Evolutionary conservation across 2,329 filamentous ascomycete genomes (phyloP), one percentile per base, ranked within the genome.

Genomic region (Endocalyx cinctus): DNA sequence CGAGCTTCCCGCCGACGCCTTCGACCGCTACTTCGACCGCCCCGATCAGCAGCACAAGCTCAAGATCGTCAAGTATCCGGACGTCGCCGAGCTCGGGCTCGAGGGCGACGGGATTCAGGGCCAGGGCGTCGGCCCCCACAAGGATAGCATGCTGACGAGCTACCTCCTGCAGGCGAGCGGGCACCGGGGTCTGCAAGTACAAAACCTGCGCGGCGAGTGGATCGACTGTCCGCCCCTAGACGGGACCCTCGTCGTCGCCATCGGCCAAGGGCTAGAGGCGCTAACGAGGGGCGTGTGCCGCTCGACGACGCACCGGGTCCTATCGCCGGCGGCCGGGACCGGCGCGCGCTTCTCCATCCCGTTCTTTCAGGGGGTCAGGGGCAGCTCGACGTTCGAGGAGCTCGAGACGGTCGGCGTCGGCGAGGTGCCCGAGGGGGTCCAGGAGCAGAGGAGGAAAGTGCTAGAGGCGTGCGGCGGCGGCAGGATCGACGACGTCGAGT

Each of bases 51-150:
- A 92, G 63, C 86, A 94, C 66, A 94, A 94, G 67, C 72, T 94
- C 50, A 94, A 94, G 66, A 82, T 94, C 39, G 82, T 94, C 39
- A 87, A 85, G 64, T 94, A 92, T 54, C 87, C 87, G 0, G 87
- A 92, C 54, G 59, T 75, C 10, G 60, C 64, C n/a, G 71, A 78
- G 55, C 62, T 84, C 2, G 74, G 71, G 0, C 56, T 70, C 3
- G 57, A 45, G 14, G 57, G 52, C 3, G 63, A 56, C 25, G 54
- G 46, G 17, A 55, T 50, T 15, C 57, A 70, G 43, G 69, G 70
- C 20, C 77, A 81, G 47, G 77, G 66, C 47, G 82, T 89, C 0
- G 86, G 85, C 1, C 84, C 86, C 20, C 85, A 90, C 65, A 90
- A 90, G 59, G 86, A 90, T 58, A 83, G 77, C 48, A 90, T 92